These are phyloP conservation scores for Passiflora organensis DNA, from an alignment of 345 rosid genomes.

Conservation along the genomic window DNA sequence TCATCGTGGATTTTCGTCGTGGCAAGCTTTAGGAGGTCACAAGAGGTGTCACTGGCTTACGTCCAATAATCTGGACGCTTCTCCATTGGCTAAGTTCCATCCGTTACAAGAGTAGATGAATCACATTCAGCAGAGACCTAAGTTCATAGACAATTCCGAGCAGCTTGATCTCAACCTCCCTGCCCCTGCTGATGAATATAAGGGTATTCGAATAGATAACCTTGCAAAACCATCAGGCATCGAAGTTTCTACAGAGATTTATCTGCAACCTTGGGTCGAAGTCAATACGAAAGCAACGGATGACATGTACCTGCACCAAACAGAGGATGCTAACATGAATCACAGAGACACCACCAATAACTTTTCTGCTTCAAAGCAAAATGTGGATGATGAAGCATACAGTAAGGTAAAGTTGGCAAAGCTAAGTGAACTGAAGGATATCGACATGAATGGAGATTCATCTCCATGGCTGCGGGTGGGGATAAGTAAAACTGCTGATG, in stretches of 20 bases:
- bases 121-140: conserved; percentile 42
- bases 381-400: conserved; percentile 57
- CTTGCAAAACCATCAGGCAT: conserved; percentile 14
- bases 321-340: conserved; percentile 10
- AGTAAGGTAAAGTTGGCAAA: conserved; percentile 56
- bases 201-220: conserved; percentile 3
- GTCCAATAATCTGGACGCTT: conserved; percentile 51
- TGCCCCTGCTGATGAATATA: conserved; percentile 28
- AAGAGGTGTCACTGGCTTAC: conserved; percentile 98
- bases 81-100: conserved; percentile 48
- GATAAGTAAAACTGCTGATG: conserved; percentile 47
- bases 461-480: conserved; percentile 85
- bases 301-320: conserved; percentile 10
- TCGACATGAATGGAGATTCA: conserved; percentile 37
- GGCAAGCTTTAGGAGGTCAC: conserved; percentile 96
- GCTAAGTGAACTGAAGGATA: conserved; percentile 59
- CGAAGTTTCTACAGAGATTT: conserved; percentile 36
- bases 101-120: conserved; percentile 48
- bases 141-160: conserved; percentile 31
- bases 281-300: conserved; percentile 29
- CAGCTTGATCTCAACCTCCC: conserved; percentile 64
- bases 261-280: conserved; percentile 40
- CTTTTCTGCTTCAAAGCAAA: conserved; percentile 16
- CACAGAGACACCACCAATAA: conserved; percentile 7
- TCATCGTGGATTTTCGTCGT: conserved; percentile 82